Base-by-base conservation (phyloP, 495 filamentous ascomycete genomes). In the Aspergillus ellipticus region DNA sequence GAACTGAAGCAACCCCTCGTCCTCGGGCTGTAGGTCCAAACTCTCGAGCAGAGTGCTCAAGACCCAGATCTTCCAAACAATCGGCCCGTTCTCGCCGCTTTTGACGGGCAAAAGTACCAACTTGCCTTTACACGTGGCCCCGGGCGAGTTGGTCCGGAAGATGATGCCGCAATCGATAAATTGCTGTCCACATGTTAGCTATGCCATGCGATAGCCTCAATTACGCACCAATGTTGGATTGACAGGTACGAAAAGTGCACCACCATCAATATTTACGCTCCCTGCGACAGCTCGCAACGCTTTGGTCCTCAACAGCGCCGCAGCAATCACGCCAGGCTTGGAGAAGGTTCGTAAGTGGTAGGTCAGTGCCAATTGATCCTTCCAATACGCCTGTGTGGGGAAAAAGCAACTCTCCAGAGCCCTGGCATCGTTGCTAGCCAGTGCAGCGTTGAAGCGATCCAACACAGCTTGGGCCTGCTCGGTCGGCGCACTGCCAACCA, bases 41-140 rank as follows among this genome's bases (percentile, higher is more conserved):
- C 42, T 48, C 8, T 63, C 60, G 7, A 66, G 57, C 6, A 54
- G 49, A 0, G 60, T 66, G 26, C 57, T 62, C 26, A 66, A 17
- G 13, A 66, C 51, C 63, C 63, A 66, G 21, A 66, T 66, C 46
- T 62, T 66, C 60, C 63, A 66, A 11, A 22, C 41, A 20, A 66
- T 49, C 3, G 24, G 7, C 41, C 46, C 35, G 19, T 45, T 17
- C 8, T 49, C 41, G 3, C 15, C 45, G 2, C 51, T 31, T 10
- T 51, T 48, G 0, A 62, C 57, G 10, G 63, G 63, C 49, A 62
- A 49, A 4, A 66, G 26, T 4, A 66, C 4, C 15, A 62, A 47
- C 26, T 66, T 66, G 8, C 63, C 63, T 2, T 49, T 42, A 24
- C 63, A 60, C 4, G 49, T 60, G 7, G 47, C 59, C 16, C 21